These are phyloP conservation scores for Boletus semigastroideus DNA, from an alignment of 1,284 basidiomycete genomes.

Conservation along the genomic window DNA sequence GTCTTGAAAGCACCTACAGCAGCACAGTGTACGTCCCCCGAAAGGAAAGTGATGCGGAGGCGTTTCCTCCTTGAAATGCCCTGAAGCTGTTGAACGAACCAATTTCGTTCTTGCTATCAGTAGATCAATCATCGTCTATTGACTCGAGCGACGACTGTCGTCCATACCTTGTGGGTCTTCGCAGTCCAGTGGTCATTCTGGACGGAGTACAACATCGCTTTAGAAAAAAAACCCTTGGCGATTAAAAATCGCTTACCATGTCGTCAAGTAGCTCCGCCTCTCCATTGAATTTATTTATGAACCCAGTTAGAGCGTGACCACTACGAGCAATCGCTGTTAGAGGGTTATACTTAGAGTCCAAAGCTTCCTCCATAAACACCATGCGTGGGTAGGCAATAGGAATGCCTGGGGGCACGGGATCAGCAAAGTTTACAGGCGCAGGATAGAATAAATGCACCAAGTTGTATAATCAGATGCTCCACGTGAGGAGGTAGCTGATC, in stretches of 20 bases:
- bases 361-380: slow-evolving; percentile 80
- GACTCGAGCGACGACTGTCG: neutral
- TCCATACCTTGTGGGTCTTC: slow-evolving; percentile 68
- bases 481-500: slow-evolving; percentile 57
- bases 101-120: slow-evolving; percentile 82
- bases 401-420: slow-evolving; percentile 46
- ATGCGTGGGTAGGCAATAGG: slow-evolving; percentile 91
- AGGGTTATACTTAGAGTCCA: slow-evolving; percentile 84
- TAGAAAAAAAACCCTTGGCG: neutral
- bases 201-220: neutral
- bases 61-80: slow-evolving; percentile 59
- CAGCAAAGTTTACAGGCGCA: neutral
- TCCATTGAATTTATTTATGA: slow-evolving; percentile 91
- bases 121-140: neutral
- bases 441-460: slow-evolving; percentile 47
- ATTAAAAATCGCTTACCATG: slow-evolving; percentile 49
- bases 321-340: slow-evolving; percentile 68
- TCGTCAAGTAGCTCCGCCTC: slow-evolving; percentile 92
- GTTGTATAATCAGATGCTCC: slow-evolving; percentile 80
- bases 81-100: slow-evolving; percentile 82
- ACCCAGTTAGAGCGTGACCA: slow-evolving; percentile 71
- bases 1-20: slow-evolving; percentile 82
- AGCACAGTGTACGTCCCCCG: slow-evolving; percentile 90
- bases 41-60: slow-evolving; percentile 79
- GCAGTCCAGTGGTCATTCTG: slow-evolving; percentile 92